Evolutionary conservation across 2,329 filamentous ascomycete species (phyloP).

Genomic region (Claviceps digitariae): DNA sequence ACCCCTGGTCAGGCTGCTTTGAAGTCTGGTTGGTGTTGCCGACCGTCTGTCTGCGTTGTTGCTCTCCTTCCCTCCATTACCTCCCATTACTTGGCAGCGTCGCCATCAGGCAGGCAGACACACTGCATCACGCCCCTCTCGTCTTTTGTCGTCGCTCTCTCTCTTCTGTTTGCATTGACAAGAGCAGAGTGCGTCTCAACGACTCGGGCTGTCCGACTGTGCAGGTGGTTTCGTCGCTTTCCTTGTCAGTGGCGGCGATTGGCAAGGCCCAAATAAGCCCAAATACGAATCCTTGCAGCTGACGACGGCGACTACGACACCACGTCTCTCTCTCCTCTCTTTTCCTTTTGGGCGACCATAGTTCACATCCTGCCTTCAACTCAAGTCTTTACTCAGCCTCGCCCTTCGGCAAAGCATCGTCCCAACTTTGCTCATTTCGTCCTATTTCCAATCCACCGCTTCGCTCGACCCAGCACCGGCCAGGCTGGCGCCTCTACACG

Average conservation of each 20-base stretch:
- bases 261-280: not conserved
- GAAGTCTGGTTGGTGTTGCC: not conserved
- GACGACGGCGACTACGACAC: slow-evolving; percentile 5
- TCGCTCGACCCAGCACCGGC: not conserved
- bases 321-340: not conserved
- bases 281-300: slow-evolving; percentile 5
- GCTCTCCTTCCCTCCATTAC: not conserved
- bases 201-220: not conserved
- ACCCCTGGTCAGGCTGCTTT: not conserved
- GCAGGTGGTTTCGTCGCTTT: not conserved
- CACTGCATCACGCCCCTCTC: not conserved
- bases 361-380: too few relatives aligned
- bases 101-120: slow-evolving; percentile 2
- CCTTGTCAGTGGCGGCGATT: slow-evolving; percentile 4
- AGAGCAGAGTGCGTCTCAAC: too few relatives aligned
- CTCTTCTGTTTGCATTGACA: not conserved
- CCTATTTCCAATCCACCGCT: not conserved
- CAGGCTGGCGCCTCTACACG: not conserved
- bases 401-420: not conserved
- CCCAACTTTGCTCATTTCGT: not conserved
- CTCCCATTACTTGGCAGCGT: not conserved
- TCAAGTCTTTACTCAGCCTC: not conserved
- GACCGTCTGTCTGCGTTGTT: not conserved
- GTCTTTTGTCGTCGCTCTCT: not conserved
- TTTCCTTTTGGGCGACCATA: too few relatives aligned